A percentile compares a stretch with the other conserved stretches of the same genome.
Conservation (phyloP, 116 monocot species). For the Dioscorea cayenensis region DNA sequence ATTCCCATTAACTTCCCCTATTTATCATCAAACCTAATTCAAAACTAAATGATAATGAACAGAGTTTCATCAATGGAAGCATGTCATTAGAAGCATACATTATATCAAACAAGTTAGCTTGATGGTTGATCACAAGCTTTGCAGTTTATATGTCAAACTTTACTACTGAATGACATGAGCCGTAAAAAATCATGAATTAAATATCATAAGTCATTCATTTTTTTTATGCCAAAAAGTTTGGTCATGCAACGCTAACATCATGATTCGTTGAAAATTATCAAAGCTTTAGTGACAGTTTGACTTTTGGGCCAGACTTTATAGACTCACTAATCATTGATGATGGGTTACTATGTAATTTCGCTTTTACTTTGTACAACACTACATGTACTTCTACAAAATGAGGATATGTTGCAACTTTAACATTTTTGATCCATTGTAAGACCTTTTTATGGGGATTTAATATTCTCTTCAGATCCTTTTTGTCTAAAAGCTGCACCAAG, state of each 20-base stretch:
- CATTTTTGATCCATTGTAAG: conserved; percentile 66
- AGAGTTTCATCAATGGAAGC: no score
- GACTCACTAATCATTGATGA: neutral
- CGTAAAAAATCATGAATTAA: neutral
- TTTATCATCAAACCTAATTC: no score
- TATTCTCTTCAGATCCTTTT: conserved; percentile 42
- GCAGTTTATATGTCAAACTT: no score
- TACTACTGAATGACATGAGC: no score
- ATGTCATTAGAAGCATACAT: no score
- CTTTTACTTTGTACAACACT: conserved; percentile 39
- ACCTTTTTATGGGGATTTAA: conserved; percentile 55
- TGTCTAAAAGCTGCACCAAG: conserved; percentile 48
- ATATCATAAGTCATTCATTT: neutral
- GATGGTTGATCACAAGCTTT: no score
- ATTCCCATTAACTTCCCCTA: no score
- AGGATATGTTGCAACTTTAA: conserved; percentile 58
- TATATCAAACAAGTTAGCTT: no score
- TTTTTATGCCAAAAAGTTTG: neutral
- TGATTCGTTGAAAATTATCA: neutral
- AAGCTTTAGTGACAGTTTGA: conserved; percentile 4
- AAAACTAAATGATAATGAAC: no score
- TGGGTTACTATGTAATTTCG: conserved; percentile 8
- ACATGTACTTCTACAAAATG: conserved; percentile 69
- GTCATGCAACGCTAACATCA: neutral
- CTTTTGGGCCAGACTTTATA: neutral